These are phyloP conservation scores for Dalbergia cultrata DNA, from an alignment of 306 rosid species.

Conservation along the genomic window DNA sequence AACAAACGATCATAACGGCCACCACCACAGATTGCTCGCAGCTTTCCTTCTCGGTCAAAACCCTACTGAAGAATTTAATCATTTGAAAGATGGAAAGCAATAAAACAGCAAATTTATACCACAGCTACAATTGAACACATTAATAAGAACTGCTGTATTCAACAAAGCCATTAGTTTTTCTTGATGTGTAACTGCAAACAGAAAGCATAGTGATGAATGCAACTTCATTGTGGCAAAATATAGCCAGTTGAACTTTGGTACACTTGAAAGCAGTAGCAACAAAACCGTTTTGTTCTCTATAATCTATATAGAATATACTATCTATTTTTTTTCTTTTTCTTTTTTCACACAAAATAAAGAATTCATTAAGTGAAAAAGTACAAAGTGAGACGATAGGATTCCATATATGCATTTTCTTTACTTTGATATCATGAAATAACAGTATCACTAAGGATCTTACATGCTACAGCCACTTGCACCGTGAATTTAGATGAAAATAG, in stretches of 20 bases:
- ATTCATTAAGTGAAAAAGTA: constrained; percentile 7
- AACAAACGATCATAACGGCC: constrained; percentile 91
- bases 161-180: constrained; percentile 12
- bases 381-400: constrained; percentile 7
- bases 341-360: constrained; percentile 17
- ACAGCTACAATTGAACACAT: constrained; percentile 23
- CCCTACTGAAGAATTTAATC: constrained; percentile 64
- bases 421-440: constrained; percentile 37
- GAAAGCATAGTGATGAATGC: constrained; percentile 23
- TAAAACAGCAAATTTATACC: constrained; percentile 36
- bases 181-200: constrained; percentile 15
- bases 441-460: constrained; percentile 28
- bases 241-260: constrained; percentile 10
- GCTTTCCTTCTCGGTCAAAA: constrained; percentile 91
- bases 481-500: constrained; percentile 23
- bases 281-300: constrained; percentile 20
- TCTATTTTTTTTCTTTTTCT: not conserved
- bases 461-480: constrained; percentile 20
- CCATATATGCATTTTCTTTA: constrained; percentile 15
- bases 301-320: not conserved
- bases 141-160: constrained; percentile 16
- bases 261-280: constrained; percentile 27
- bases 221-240: constrained; percentile 36
- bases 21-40: constrained; percentile 98
- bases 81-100: constrained; percentile 37